Conservation (phyloP, 2,329 filamentous ascomycete genomes). For the Penicillium thymicola region DNA sequence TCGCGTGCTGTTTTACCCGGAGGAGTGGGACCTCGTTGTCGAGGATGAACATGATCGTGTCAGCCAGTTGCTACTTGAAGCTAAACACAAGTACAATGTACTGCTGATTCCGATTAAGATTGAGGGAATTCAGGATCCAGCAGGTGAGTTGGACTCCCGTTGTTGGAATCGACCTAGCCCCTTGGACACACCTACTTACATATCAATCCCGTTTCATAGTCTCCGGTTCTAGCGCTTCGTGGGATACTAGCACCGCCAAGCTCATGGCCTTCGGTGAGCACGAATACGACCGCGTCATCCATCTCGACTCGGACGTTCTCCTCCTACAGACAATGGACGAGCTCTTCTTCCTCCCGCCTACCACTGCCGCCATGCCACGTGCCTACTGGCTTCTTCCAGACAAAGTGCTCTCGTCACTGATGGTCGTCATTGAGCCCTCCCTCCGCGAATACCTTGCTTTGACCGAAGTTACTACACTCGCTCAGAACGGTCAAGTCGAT, state of each 20-base stretch:
- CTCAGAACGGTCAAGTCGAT: constrained; percentile 28
- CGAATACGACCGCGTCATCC: constrained; percentile 57
- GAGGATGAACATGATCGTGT: constrained; percentile 30
- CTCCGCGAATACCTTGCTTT: constrained; percentile 44
- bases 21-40: constrained; percentile 38
- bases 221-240: constrained; percentile 44
- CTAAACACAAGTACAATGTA: constrained; percentile 50
- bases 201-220: not conserved
- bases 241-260: constrained; percentile 65
- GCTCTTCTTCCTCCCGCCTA: constrained; percentile 63
- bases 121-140: constrained; percentile 26
- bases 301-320: constrained; percentile 62
- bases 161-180: not conserved
- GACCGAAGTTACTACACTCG: constrained; percentile 26
- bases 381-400: constrained; percentile 66
- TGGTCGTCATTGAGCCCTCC: constrained; percentile 62
- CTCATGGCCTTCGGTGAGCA: constrained; percentile 66
- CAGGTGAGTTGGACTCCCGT: constrained; percentile 19
- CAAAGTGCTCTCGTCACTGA: constrained; percentile 56
- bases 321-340: constrained; percentile 66
- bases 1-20: constrained; percentile 42
- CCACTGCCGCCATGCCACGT: constrained; percentile 63
- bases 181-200: constrained; percentile 1
- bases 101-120: constrained; percentile 49
- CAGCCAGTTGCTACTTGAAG: constrained; percentile 49